Base-by-base conservation (phyloP, 2,329 filamentous ascomycete genomes). In the Fonsecaea multimorphosa region DNA sequence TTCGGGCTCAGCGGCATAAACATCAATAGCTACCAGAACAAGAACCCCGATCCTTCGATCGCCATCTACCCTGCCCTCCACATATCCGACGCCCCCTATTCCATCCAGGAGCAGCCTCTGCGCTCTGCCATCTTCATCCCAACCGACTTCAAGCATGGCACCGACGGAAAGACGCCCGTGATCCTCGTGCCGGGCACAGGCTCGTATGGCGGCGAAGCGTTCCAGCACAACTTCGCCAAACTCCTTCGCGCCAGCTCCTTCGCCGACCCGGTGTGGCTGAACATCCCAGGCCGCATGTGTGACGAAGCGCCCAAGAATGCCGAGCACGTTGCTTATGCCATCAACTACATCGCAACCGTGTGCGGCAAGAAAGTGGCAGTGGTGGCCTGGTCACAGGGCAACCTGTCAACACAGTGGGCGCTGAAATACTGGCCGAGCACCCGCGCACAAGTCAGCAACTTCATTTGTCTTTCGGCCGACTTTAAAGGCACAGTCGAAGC, bases 341-440 rank as follows among this genome's bases (percentile, higher is more conserved):
- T 87, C 66, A 84, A 87, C 75, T 87, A 87, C 74, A 78, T 86
- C 64, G 74, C 77, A 31, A 76, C 73, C 36, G 74, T 84, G 66
- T 78, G 76, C 51, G 67, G 70, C 52, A 72, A 75, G 16, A 77
- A 81, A 22, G 75, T 84, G 6, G 76, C 77, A 19, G 75, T 85
- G 22, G 73, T 86, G n/a, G 79, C 78, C 14, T 87, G 82, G 83
- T 86, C 83, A 0, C 84, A 87, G 73, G 85, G 85, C 16, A 82
- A 81, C 55, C 74, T 87, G 1, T 76, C 84, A 64, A 77, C 81
- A 0, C 85, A 87, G 72, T 87, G 85, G 86, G 83, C 82, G 0
- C 76, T 85, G 68, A 86, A 86, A 68, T 86, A 85, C 76, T 87
- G 82, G 82, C 83, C 83, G 0, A 83, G 80, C 0, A 83, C 81